Evolutionary conservation across 2,329 filamentous ascomycete species (phyloP), one percentile per base, ranked within the genome.

Genomic region (Ambrosiella beaveri): DNA sequence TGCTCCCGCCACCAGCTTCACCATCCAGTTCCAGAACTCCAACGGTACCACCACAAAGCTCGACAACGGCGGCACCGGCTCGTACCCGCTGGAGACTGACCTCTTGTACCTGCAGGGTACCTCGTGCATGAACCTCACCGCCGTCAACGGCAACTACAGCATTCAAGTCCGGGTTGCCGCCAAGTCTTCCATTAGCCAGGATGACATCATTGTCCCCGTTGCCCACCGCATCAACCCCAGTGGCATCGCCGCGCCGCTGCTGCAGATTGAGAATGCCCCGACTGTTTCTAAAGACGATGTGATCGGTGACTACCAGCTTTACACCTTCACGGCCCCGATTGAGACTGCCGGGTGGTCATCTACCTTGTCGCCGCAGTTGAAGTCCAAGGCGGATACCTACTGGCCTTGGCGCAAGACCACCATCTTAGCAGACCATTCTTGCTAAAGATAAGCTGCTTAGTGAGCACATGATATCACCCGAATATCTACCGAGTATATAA

Each of bases 1-100:
- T 0, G 67, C 67, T 38, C 36, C 57, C 2, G 65, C 70, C 60
- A 65, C 63, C 61, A 66, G 63, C 51, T 69, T 70, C 58, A 57
- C 64, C 59, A 64, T 70, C 9, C 62, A 66, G 41, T 41, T 67
- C 39, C 63, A 59, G 8, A 64, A 62, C 4, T 61, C 63, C 0
- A 65, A 59, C 7, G 65, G 65, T 15, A 62, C 61, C 7, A 64
- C 59, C 2, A 64, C 59, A 2, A 27, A 2, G 1, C 61, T 63
- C 3, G 63, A 62, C 12, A 63, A 63, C 27, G 66, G 69, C 57
- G 62, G 61, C n/a, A 65, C 65, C 13, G 45, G 58, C 17, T 65
- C 66, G 0, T 70, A 67, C 57, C 65, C 65, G 7, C 55, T 69
- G 1, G 59, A 65, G 6, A 65, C 68, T 37, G 62, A 61, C 0